Percentiles rank a stretch among this genome's conserved stretches.
phyloP scores from a whole-genome alignment of 2,329 filamentous ascomycete species.

The Phaeosphaeria sp. region DNA sequence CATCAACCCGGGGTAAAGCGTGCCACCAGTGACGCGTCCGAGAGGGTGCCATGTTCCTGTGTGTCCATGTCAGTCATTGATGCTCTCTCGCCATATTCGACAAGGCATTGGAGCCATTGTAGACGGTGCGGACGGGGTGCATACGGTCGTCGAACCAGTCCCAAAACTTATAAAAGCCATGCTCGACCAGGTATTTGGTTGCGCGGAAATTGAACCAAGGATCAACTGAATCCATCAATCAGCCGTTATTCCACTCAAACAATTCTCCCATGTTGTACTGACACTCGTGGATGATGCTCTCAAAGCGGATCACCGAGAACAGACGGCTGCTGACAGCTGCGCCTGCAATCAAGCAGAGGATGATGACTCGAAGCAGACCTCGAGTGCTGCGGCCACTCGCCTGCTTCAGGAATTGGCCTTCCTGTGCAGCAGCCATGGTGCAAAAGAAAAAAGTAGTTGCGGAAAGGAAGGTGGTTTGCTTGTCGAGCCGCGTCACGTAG shows the following conservation, averaged over 20 bases:
- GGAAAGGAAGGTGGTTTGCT: slow-evolving; percentile 33
- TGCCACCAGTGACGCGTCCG: slow-evolving; percentile 96
- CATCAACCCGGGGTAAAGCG: slow-evolving; percentile 98
- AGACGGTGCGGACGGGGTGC: slow-evolving; percentile 41
- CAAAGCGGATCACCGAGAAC: slow-evolving; percentile 98
- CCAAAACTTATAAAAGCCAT: slow-evolving; percentile 99
- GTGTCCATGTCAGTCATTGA: slow-evolving; percentile 22
- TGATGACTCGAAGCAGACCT: slow-evolving; percentile 84
- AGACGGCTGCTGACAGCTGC: slow-evolving; percentile 91
- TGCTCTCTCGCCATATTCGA: slow-evolving; percentile 5
- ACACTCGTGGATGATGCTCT: slow-evolving; percentile 99
- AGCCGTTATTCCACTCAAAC: slow-evolving; percentile 27
- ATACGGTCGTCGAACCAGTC: slow-evolving; percentile 99
- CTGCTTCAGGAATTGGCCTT: slow-evolving; percentile 70
- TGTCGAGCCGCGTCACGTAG: slow-evolving; percentile 44
- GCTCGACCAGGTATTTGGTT: slow-evolving; percentile 93
- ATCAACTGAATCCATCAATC: slow-evolving; percentile 71
- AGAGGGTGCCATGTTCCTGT: slow-evolving; percentile 96
- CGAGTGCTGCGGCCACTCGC: slow-evolving; percentile 81
- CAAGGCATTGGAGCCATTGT: neutral
- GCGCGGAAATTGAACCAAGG: slow-evolving; percentile 99
- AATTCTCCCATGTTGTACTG: slow-evolving; percentile 54
- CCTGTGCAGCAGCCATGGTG: slow-evolving; percentile 49
- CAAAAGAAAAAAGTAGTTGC: slow-evolving; percentile 23
- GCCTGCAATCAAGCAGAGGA: slow-evolving; percentile 87